These are phyloP conservation scores for Solanum commersonii DNA, from an alignment of 257 asterid genomes.

Conservation along the genomic window DNA sequence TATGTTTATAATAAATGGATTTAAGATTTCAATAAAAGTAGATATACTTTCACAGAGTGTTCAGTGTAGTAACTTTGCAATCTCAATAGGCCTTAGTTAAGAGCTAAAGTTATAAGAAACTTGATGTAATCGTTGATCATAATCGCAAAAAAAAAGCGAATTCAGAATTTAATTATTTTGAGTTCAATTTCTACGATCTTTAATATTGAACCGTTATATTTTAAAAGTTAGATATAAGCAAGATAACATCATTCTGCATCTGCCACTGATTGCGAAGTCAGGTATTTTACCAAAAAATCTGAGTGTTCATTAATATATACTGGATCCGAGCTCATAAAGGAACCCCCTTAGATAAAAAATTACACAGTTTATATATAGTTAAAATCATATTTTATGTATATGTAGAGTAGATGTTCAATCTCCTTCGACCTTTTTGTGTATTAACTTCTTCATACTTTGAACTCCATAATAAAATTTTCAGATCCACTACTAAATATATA, in stretches of 20 bases:
- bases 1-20: not conserved
- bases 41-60: not conserved
- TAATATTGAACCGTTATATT: not conserved
- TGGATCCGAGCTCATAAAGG: not conserved
- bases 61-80: not conserved
- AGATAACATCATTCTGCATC: not conserved
- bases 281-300: not conserved
- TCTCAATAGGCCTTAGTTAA: not conserved
- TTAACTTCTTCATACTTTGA: not conserved
- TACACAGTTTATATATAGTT: too few species aligned
- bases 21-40: not conserved
- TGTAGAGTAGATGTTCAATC: too few species aligned
- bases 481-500: not conserved
- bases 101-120: too few species aligned
- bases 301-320: too few species aligned
- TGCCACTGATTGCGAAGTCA: not conserved
- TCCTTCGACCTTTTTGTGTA: not conserved
- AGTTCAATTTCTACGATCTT: not conserved
- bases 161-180: not conserved
- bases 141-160: not conserved
- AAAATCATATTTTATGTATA: too few species aligned
- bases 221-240: not conserved
- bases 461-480: not conserved
- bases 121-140: not conserved
- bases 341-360: not conserved